Evolutionary conservation across 345 rosid species (phyloP), one percentile per base, ranked within the genome.

Genomic region (Cardiospermum halicacabum): DNA sequence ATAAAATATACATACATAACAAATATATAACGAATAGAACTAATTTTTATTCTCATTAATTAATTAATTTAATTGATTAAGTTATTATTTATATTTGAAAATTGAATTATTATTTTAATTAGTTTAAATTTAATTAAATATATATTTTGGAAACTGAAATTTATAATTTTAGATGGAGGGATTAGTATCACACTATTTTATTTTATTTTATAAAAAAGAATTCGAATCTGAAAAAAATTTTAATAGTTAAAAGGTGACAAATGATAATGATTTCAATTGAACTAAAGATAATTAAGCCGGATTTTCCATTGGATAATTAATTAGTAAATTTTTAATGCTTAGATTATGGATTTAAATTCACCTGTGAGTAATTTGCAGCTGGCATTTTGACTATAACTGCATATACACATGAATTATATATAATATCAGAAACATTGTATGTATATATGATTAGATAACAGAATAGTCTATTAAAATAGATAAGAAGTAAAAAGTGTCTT

Each of bases 361-460:
- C 22, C 13, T 62, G 53, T 43, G 11, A 37, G 51, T 28, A n/a
- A 7, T n/a, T 26, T 42, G 11, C 51, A 26, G 64, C 64, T 11
- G 53, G 27, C 68, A 65, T 40, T 65, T 65, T 64, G 68, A 65
- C 69, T 54, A 54, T 25, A 65, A 40, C 15, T 0, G 36, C 28
- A 19, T n/a, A 39, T 39, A 47, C n/a, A 26, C 3, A 39, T 27
- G 69, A 65, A 19, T 39, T 28, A 26, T 53, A 51, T 40, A 11
- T 65, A 27, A n/a, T 53, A 27, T 30, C 60, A 65, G 40, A 40
- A 53, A 28, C 68, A 65, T 53, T 65, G 68, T 25, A 64, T n/a
- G n/a, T n/a, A n/a, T n/a, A n/a, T n/a, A n/a, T 37, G 28, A 24
- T 21, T 15, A 19, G 9, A 25, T 6, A 51, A 51, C 22, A 21